A percentile compares a stretch with the other conserved stretches of the same genome.
These are phyloP conservation scores for Stephanodiscus triporus DNA, from an alignment of 108 stramenopile genomes.

Conservation along the genomic window DNA sequence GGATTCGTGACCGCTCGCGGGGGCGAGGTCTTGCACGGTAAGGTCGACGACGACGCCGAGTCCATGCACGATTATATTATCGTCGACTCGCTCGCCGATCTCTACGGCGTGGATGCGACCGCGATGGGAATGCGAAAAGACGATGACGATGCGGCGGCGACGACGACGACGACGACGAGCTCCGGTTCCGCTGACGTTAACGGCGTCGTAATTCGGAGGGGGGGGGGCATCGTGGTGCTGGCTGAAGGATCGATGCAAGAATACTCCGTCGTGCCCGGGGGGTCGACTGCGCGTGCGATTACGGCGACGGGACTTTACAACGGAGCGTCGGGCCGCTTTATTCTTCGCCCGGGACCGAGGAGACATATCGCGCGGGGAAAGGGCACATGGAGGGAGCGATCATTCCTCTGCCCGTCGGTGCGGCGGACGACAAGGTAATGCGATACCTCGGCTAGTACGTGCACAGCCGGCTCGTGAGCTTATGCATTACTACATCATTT, in stretches of 20 bases:
- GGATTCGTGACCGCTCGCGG: too few relatives aligned
- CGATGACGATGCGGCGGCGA: too few relatives aligned
- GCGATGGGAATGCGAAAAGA: slow-evolving; percentile 19
- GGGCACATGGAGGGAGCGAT: slow-evolving; percentile 31
- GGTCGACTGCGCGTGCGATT: too few relatives aligned
- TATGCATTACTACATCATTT: too few relatives aligned
- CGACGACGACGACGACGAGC: background rate
- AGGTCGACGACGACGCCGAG: background rate
- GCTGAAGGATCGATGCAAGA: too few relatives aligned
- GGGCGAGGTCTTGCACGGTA: slow-evolving; percentile 1
- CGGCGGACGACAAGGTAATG: slow-evolving; percentile 19
- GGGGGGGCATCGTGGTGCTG: too few relatives aligned
- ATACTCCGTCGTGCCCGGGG: too few relatives aligned
- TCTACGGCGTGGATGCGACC: slow-evolving; percentile 14
- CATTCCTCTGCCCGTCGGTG: slow-evolving; percentile 19
- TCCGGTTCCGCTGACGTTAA: too few relatives aligned
- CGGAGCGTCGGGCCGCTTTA: slow-evolving; percentile 12
- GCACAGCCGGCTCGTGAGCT: too few relatives aligned
- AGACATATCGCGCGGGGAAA: slow-evolving; percentile 10
- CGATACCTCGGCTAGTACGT: slow-evolving; percentile 7
- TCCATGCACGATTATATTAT: slow-evolving; percentile 8
- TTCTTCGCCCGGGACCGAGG: slow-evolving; percentile 35
- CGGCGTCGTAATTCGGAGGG: too few relatives aligned
- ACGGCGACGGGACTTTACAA: slow-evolving; percentile 13
- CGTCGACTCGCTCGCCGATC: slow-evolving; percentile 17